Percentiles rank a stretch among this genome's conserved stretches.
phyloP scores from a whole-genome alignment of 768 basidiomycete species.

The Lactarius quietus region DNA sequence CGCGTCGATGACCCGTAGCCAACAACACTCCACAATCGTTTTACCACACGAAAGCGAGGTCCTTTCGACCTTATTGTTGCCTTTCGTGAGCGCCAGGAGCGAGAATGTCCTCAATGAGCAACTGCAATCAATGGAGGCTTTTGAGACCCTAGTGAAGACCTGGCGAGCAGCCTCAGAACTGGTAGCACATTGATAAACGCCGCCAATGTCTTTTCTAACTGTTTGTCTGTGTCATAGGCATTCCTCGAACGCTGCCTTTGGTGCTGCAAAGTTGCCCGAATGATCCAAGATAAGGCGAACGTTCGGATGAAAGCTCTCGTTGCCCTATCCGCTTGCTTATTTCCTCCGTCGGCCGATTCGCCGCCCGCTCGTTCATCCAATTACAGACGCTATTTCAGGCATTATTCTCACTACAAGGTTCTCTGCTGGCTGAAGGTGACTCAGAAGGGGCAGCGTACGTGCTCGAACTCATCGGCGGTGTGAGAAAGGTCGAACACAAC shows the following conservation, averaged over 20 bases:
- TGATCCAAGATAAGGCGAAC: constrained; percentile 34
- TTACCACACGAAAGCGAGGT: constrained; percentile 60
- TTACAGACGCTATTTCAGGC: constrained; percentile 52
- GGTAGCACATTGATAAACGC: constrained; percentile 35
- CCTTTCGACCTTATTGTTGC: constrained; percentile 52
- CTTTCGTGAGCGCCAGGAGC: constrained; percentile 45
- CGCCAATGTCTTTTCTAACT: background rate
- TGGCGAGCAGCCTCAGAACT: constrained; percentile 54
- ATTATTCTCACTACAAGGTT: constrained; percentile 48
- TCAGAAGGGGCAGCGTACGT: constrained; percentile 37
- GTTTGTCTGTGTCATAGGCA: constrained; percentile 29
- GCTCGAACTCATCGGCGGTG: constrained; percentile 42
- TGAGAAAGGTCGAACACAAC: constrained; percentile 47
- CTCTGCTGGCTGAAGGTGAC: constrained; percentile 31
- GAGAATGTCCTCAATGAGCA: constrained; percentile 49
- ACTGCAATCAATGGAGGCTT: constrained; percentile 54
- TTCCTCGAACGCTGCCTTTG: constrained; percentile 62
- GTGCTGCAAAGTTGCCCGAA: constrained; percentile 61
- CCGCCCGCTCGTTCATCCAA: constrained; percentile 41
- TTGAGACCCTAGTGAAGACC: constrained; percentile 53
- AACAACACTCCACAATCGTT: constrained; percentile 29
- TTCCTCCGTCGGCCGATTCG: constrained; percentile 43
- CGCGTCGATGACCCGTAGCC: constrained; percentile 31
- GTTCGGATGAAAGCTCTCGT: constrained; percentile 50
- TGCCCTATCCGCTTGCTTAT: constrained; percentile 45